Evolutionary conservation across 2,329 filamentous ascomycete genomes (phyloP), one percentile per base, ranked within the genome.

Genomic region (Claviceps pazoutovae): DNA sequence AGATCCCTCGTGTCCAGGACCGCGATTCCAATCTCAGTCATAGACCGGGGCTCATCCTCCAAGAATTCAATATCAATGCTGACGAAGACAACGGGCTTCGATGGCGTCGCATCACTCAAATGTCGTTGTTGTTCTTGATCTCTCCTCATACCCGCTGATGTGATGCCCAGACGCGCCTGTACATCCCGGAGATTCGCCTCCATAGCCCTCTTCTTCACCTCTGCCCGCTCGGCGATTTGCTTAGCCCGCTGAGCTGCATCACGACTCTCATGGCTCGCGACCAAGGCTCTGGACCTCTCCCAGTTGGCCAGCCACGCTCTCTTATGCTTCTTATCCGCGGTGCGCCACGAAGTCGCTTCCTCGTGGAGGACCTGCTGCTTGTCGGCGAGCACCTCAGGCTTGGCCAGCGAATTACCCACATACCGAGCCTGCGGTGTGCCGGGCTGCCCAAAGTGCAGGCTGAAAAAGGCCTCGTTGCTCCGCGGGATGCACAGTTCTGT

Each of bases 21-120:
- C 1, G 88, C 83, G 42, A 98, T 73, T 1, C 93, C 93, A 41
- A 98, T 74, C 65, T 98, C 93, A 0, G 90, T 95, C 53, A 97
- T 76, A 13, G 78, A 71, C 37, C 74, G 70, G 13, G 80, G 77
- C 45, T 78, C 72, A 21, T 69, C 68, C 64, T 98, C 93, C 53
- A 83, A 87, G 1, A 84, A 82, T 66, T 98, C 93, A 36, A 93
- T 71, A 59, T 98, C 93, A 45, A 97, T 73, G 55, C 78, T 81
- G 53, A 95, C 72, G 58, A 96, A 84, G 7, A 94, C 74, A 5
- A 61, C 58, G 21, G 47, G 46, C 19, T 43, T 62, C 55, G 44
- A 34, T 2, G 9, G 2, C 19, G 45, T 19, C 17, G 30, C 8
- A 21, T 11, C 45, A 37, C 11, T n/a, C 5, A 16, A 9, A 2